Evolutionary conservation across 331 rosid genomes (phyloP).

Genomic region (Rosa hybrid): DNA sequence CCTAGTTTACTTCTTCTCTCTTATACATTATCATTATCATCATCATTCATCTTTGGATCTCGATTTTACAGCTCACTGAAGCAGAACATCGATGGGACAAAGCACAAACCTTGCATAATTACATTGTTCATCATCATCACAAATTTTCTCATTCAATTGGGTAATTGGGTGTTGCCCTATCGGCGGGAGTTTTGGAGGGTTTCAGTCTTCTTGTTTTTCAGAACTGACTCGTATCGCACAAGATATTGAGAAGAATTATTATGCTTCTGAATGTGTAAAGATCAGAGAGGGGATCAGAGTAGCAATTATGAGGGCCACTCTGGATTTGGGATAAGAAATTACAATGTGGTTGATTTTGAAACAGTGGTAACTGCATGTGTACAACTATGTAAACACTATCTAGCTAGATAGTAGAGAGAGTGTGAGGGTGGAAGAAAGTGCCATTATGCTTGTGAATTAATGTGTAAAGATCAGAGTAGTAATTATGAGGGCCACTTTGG

Average conservation of each 20-base stretch:
- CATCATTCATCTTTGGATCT: background rate
- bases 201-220: background rate
- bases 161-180: constrained; percentile 4
- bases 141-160: constrained; percentile 14
- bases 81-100: constrained; percentile 20
- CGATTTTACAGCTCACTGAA: constrained; percentile 29
- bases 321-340: constrained; percentile 22
- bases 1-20: constrained; percentile 1
- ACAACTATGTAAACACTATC: background rate
- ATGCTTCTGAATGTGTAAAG: constrained; percentile 1
- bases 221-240: background rate
- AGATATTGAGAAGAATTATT: background rate
- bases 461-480: constrained; percentile 5
- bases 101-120: background rate
- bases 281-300: constrained; percentile 2
- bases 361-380: constrained; percentile 8
- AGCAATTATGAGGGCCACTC: constrained; percentile 39
- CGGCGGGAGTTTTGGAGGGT: background rate
- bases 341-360: constrained; percentile 18
- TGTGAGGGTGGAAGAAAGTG: too few species aligned
- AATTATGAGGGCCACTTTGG: constrained; percentile 39
- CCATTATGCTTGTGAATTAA: background rate
- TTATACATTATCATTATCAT: background rate
- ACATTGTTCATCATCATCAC: constrained; percentile 10
- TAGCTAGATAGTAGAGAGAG: background rate